A percentile compares a stretch with the other conserved stretches of the same genome.
These are phyloP conservation scores for Rhynchospora tenuis DNA, from an alignment of 176 grass and related monocot species.

Conservation along the genomic window DNA sequence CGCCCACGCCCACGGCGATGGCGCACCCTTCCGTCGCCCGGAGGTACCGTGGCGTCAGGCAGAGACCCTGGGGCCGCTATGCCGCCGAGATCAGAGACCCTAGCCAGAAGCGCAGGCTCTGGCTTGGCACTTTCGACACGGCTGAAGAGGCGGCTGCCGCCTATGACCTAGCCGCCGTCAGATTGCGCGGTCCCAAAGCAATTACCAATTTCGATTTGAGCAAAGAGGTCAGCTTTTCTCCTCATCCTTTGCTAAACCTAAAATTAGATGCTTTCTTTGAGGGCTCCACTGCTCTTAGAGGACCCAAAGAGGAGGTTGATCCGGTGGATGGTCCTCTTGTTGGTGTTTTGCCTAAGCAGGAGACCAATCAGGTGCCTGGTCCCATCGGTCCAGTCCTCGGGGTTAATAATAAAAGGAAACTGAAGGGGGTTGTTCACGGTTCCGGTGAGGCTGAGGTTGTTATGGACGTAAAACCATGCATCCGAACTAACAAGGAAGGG, in stretches of 20 bases:
- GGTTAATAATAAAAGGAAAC: background rate
- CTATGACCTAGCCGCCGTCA: conserved; percentile 62
- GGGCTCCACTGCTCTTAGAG: background rate
- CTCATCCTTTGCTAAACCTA: background rate
- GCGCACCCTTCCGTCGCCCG: background rate
- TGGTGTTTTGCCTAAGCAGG: background rate
- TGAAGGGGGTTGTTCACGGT: background rate
- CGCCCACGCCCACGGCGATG: background rate
- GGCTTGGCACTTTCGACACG: conserved; percentile 94
- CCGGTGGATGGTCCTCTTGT: background rate
- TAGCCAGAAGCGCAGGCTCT: conserved; percentile 41
- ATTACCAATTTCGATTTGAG: conserved; percentile 18
- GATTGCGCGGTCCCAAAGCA: conserved; percentile 32
- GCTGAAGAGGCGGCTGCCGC: conserved; percentile 89
- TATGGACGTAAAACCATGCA: background rate
- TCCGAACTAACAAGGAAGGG: background rate
- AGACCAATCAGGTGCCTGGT: background rate
- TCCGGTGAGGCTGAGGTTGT: background rate
- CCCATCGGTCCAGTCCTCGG: background rate
- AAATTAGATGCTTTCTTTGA: conserved; percentile 8
- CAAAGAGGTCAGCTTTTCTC: conserved; percentile 7
- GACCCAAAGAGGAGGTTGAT: background rate
- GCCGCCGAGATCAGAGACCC: conserved; percentile 71
- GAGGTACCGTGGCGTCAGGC: conserved; percentile 53
- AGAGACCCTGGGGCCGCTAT: conserved; percentile 51